These are phyloP conservation scores for Athelia psychrophila DNA, from an alignment of 1,284 basidiomycete species.

Conservation along the genomic window DNA sequence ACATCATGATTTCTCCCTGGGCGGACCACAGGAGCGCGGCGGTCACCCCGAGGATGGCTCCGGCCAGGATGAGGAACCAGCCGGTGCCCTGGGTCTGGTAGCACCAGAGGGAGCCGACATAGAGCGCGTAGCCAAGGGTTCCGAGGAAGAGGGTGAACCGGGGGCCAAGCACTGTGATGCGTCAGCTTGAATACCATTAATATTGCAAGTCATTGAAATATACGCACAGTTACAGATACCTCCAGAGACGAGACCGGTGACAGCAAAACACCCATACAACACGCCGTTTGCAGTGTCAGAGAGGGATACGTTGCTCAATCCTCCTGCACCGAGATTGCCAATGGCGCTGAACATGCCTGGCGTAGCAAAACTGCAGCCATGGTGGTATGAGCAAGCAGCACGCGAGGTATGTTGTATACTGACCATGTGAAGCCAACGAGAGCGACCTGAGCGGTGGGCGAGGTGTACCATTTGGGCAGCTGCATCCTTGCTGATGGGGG, in stretches of 20 bases:
- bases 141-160: slow-evolving; percentile 72
- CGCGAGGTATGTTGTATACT: slow-evolving; percentile 12
- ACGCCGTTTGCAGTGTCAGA: slow-evolving; percentile 66
- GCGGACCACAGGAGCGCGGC: slow-evolving; percentile 87
- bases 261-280: slow-evolving; percentile 68
- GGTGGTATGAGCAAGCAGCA: slow-evolving; percentile 16
- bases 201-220: neutral
- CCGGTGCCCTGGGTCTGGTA: slow-evolving; percentile 33
- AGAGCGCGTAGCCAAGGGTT: slow-evolving; percentile 68
- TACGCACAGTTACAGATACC: slow-evolving; percentile 42
- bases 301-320: slow-evolving; percentile 56
- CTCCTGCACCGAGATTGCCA: slow-evolving; percentile 69
- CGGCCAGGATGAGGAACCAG: slow-evolving; percentile 60
- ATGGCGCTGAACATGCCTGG: slow-evolving; percentile 50
- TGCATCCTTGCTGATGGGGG: neutral
- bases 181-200: slow-evolving; percentile 49
- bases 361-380: slow-evolving; percentile 35
- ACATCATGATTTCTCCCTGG: slow-evolving; percentile 81
- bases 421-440: slow-evolving; percentile 42
- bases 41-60: slow-evolving; percentile 80
- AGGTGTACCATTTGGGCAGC: slow-evolving; percentile 12
- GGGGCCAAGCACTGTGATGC: slow-evolving; percentile 58
- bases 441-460: slow-evolving; percentile 39
- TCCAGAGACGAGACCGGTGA: slow-evolving; percentile 60
- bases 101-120: slow-evolving; percentile 49